Percentiles rank a stretch among this genome's conserved stretches.
Conservation (phyloP, 139 green algal species). For the Picocystis salinarum region DNA sequence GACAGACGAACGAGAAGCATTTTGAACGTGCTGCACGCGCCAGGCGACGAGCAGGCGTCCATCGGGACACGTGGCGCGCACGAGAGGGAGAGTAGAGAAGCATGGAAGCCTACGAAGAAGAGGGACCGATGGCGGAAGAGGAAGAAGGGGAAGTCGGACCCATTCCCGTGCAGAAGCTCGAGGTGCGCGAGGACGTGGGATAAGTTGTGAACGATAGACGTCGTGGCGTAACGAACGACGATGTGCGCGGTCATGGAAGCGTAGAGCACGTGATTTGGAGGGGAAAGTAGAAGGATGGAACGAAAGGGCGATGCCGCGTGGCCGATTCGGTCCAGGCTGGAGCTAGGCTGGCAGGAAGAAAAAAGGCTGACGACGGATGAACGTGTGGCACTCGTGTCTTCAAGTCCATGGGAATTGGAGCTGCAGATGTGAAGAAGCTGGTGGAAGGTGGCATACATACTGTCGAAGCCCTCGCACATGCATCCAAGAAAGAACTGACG, state of each 20-base stretch:
- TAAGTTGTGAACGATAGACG: background rate
- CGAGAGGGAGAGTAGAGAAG: too few species aligned
- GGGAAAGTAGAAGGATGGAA: slow-evolving; percentile 6
- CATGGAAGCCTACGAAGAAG: too few species aligned
- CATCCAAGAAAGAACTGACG: slow-evolving; percentile 56
- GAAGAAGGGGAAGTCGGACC: slow-evolving; percentile 14
- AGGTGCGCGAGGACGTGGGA: slow-evolving; percentile 8
- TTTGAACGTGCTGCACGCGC: too few species aligned
- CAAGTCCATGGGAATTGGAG: slow-evolving; percentile 37
- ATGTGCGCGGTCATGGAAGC: slow-evolving; percentile 2
- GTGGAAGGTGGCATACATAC: slow-evolving; percentile 62
- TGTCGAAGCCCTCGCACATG: slow-evolving; percentile 60
- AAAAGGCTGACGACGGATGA: background rate
- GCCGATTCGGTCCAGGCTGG: background rate
- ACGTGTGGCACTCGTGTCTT: background rate
- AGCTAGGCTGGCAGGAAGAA: background rate
- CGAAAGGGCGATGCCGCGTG: background rate
- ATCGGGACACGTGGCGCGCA: too few species aligned
- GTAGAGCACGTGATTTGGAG: slow-evolving; percentile 1
- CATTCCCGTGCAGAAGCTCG: slow-evolving; percentile 20
- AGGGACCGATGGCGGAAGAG: slow-evolving; percentile 6
- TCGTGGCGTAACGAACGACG: too few species aligned
- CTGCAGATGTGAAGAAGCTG: slow-evolving; percentile 91
- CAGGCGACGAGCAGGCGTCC: too few species aligned
- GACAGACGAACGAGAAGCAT: too few species aligned